A percentile compares a stretch with the other conserved stretches of the same genome.
Conservation (phyloP, 1,284 basidiomycete genomes). For the Boletus sp. region DNA sequence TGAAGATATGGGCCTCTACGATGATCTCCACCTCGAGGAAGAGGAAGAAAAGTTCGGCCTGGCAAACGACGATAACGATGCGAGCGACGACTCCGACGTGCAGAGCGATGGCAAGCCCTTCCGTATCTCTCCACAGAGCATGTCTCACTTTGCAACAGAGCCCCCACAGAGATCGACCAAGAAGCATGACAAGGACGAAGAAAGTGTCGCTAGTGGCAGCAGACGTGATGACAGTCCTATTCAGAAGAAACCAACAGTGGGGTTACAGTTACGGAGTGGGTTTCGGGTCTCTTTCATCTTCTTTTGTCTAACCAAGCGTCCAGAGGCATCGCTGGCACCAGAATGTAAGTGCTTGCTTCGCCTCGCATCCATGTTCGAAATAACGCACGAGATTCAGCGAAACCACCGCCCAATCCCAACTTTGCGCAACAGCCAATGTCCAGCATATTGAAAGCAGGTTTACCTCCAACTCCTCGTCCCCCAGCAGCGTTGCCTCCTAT, state of each 20-base stretch:
- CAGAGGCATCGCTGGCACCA: constrained; percentile 45
- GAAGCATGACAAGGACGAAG: constrained; percentile 79
- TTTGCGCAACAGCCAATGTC: constrained; percentile 80
- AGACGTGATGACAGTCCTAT: constrained; percentile 76
- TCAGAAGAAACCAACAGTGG: constrained; percentile 65
- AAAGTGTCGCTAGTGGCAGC: constrained; percentile 57
- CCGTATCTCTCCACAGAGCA: neutral
- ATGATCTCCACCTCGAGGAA: constrained; percentile 96
- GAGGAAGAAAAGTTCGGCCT: constrained; percentile 92
- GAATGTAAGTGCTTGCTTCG: constrained; percentile 42
- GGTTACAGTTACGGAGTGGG: constrained; percentile 65
- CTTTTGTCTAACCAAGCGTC: constrained; percentile 4
- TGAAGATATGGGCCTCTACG: constrained; percentile 97
- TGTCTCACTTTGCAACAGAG: constrained; percentile 39
- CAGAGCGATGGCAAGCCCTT: constrained; percentile 62
- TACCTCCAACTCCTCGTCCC: constrained; percentile 50
- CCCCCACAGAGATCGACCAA: constrained; percentile 63
- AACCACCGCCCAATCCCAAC: constrained; percentile 78
- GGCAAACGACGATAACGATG: constrained; percentile 69
- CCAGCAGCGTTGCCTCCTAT: constrained; percentile 73
- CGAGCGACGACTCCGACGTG: constrained; percentile 65
- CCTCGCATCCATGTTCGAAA: constrained; percentile 11
- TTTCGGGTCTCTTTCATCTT: constrained; percentile 8
- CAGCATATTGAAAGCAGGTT: constrained; percentile 68
- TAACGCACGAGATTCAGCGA: constrained; percentile 42